Conservation (phyloP, 2,329 filamentous ascomycete species). For the Fusarium sp. region DNA sequence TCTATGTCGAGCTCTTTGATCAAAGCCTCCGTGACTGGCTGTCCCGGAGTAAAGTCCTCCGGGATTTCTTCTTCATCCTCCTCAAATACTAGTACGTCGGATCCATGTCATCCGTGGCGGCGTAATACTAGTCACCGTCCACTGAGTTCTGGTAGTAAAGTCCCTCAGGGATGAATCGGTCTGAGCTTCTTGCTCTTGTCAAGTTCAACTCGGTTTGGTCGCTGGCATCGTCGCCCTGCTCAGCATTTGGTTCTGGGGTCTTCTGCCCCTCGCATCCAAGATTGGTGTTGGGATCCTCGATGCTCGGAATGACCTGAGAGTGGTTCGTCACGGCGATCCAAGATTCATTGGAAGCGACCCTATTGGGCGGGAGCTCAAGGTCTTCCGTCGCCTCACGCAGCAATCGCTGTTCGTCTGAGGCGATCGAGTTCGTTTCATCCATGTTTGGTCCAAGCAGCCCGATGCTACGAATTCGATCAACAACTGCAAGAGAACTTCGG, state of each 20-base stretch:
- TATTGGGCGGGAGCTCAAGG: not conserved
- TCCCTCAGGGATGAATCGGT: not conserved
- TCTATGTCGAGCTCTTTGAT: not conserved
- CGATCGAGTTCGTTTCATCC: not conserved
- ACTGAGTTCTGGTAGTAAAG: not conserved
- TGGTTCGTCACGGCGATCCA: not conserved
- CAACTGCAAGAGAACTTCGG: not conserved
- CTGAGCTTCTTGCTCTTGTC: not conserved
- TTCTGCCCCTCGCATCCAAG: not conserved
- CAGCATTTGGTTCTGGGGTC: too few relatives aligned
- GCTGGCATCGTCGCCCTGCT: not conserved
- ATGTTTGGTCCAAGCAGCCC: not conserved
- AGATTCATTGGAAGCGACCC: not conserved
- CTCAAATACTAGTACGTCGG: not conserved
- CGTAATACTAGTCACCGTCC: not conserved
- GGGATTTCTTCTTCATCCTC: not conserved
- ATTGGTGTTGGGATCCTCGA: not conserved
- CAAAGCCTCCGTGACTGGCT: not conserved
- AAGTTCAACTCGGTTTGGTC: not conserved
- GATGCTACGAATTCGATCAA: not conserved
- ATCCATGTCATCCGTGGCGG: not conserved
- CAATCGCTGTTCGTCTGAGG: not conserved
- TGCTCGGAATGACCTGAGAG: not conserved
- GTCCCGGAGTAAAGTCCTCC: not conserved
- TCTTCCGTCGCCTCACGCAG: conserved; percentile 1